Conservation (phyloP, 371 early-diverging fungal species). For the Mortierella sp. region DNA sequence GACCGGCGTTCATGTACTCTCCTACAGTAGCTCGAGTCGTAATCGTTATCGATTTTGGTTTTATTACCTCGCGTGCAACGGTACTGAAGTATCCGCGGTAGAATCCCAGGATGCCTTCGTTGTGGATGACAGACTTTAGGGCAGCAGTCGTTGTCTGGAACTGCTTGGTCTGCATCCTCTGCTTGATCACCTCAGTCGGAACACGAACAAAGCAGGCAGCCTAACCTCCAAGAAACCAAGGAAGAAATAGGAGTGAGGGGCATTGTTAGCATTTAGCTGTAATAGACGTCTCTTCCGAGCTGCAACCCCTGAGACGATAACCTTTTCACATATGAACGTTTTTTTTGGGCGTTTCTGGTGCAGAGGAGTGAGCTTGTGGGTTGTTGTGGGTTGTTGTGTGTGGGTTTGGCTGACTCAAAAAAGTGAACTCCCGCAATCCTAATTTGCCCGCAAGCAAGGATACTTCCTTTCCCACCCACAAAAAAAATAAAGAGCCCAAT, state of each 20-base stretch:
- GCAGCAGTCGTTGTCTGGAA: conserved; percentile 74
- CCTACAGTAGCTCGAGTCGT: no score
- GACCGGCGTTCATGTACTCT: no score
- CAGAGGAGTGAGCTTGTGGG: no score
- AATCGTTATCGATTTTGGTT: no score
- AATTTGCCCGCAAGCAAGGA: conserved; percentile 10
- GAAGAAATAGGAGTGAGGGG: conserved; percentile 13
- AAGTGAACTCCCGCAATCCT: background rate
- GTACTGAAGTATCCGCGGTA: conserved; percentile 94
- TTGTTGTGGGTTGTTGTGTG: no score
- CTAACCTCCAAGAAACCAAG: conserved; percentile 55
- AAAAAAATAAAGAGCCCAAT: conserved; percentile 12
- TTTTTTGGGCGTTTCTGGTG: background rate
- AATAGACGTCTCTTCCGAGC: background rate
- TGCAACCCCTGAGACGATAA: background rate
- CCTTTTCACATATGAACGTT: background rate
- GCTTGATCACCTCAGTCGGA: conserved; percentile 96
- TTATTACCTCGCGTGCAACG: conserved; percentile 81
- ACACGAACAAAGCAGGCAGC: conserved; percentile 94
- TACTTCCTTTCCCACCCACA: background rate
- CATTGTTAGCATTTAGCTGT: background rate
- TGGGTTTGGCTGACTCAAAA: conserved; percentile 9
- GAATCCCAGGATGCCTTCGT: conserved; percentile 88
- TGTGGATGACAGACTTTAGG: conserved; percentile 68
- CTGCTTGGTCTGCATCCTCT: conserved; percentile 93